Evolutionary conservation across 345 rosid genomes (phyloP), one percentile per base, ranked within the genome.

Genomic region (Salix udensis): DNA sequence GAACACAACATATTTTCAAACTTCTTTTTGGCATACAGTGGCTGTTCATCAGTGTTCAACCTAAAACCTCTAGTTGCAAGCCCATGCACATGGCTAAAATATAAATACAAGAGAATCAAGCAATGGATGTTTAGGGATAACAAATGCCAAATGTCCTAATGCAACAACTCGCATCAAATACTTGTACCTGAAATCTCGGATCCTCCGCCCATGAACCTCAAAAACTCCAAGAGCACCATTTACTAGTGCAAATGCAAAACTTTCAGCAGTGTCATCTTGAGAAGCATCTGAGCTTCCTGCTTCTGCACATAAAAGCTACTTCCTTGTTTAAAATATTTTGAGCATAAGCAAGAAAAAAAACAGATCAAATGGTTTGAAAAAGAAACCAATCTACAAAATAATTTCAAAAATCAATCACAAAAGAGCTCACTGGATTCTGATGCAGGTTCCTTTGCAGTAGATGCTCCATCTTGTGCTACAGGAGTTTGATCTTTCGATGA

Each of bases 171-270:
- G 60, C 34, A 36, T 67, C 60, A 15, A 64, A 23, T 24, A 67
- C 61, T 58, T 50, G 66, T 84, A 90, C 99, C 98, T 93, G 83
- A 90, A 96, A 76, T 96, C 99, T 72, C 96, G 94, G 81, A 96
- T 91, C 87, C 98, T 86, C 78, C 97, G 86, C 61, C 99, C 99
- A 73, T 91, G 92, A 82, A 96, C 94, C 89, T 96, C 99, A 84
- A 96, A 96, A 78, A 96, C 99, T 77, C 98, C 99, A 81, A 96
- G 98, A 34, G 99, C 98, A 72, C 99, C 99, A 85, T 96, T 96
- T 67, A 90, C 93, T 42, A 96, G 85, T 67, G 99, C 98, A 91
- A 96, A 96, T 60, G 99, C 92, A 87, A 96, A 95, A 85, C 93
- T 96, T 87, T 96, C 98, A 65, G 94, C 82, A 74, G 85, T 75